phyloP scores from a whole-genome alignment of 164 flowering plant genomes.

The Berberis thunbergii region DNA sequence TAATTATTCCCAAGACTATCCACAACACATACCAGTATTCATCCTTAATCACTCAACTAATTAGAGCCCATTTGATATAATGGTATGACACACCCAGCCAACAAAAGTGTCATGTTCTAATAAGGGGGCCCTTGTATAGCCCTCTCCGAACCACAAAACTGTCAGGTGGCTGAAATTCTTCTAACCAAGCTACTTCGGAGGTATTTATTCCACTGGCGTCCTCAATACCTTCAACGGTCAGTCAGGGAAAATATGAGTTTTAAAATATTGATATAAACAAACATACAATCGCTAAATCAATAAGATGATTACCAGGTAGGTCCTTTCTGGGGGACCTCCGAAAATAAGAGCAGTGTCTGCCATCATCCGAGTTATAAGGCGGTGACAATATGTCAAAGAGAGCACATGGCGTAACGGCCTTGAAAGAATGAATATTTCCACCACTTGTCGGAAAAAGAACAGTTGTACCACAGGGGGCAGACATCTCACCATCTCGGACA shows the following conservation, averaged over 20 bases:
- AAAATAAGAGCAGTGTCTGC: conserved; percentile 63
- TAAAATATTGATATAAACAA: neutral
- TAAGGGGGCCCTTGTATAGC: conserved; percentile 49
- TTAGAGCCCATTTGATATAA: conserved; percentile 11
- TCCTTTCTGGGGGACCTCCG: conserved; percentile 30
- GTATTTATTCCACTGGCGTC: conserved; percentile 32
- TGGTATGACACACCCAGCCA: conserved; percentile 16
- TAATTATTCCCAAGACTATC: conserved; percentile 9
- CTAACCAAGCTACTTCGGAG: conserved; percentile 58
- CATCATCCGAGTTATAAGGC: conserved; percentile 60
- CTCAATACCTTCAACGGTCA: conserved; percentile 21
- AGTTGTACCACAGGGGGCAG: conserved; percentile 61
- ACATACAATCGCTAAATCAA: neutral
- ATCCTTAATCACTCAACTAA: conserved; percentile 13
- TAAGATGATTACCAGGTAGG: conserved; percentile 29
- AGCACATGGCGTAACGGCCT: conserved; percentile 68
- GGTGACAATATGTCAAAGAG: conserved; percentile 65
- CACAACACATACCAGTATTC: conserved; percentile 18
- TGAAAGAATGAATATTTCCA: conserved; percentile 70
- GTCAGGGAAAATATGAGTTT: neutral
- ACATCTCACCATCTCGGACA: conserved; percentile 50
- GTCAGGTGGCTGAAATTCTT: conserved; percentile 67
- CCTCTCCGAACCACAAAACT: conserved; percentile 64
- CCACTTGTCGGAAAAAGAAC: conserved; percentile 58
- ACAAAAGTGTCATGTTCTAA: conserved; percentile 28